Evolutionary conservation across 192 early-diverging fungal species (phyloP).

Genomic region (Coemansia nantahalensis): DNA sequence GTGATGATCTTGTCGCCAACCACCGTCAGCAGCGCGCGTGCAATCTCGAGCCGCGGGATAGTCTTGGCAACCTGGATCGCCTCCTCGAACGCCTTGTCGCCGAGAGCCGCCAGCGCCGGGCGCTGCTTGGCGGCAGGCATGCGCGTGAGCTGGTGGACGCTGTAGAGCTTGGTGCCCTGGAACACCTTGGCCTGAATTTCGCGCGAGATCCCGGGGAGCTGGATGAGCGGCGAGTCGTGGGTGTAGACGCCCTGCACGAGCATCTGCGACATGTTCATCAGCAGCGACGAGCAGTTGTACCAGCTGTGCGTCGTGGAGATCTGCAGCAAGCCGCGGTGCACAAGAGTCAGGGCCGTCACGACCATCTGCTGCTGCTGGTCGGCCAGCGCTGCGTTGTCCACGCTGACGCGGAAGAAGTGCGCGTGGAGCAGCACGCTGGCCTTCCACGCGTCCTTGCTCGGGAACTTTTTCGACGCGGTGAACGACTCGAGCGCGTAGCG

Average conservation of each 20-base stretch:
- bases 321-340: constrained; percentile 81
- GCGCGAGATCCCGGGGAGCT: constrained; percentile 76
- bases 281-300: constrained; percentile 62
- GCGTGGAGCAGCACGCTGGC: constrained; percentile 77
- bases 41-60: constrained; percentile 75
- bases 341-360: constrained; percentile 67
- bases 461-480: constrained; percentile 48
- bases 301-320: constrained; percentile 85
- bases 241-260: constrained; percentile 84
- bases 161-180: constrained; percentile 50
- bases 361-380: constrained; percentile 69
- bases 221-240: constrained; percentile 75
- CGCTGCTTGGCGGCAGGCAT: constrained; percentile 64
- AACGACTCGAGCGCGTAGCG: constrained; percentile 40
- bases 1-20: constrained; percentile 77
- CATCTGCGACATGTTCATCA: constrained; percentile 87
- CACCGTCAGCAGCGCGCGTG: constrained; percentile 80
- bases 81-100: constrained; percentile 65
- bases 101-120: constrained; percentile 55
- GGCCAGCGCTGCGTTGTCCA: constrained; percentile 53
- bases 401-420: constrained; percentile 74
- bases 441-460: constrained; percentile 56
- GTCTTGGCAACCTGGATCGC: constrained; percentile 69
- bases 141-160: constrained; percentile 65
- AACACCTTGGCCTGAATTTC: constrained; percentile 67